Percentiles rank a stretch among this genome's conserved stretches.
These are phyloP conservation scores for Trichosporon asahii DNA, from an alignment of 1,284 basidiomycete species.

Conservation along the genomic window DNA sequence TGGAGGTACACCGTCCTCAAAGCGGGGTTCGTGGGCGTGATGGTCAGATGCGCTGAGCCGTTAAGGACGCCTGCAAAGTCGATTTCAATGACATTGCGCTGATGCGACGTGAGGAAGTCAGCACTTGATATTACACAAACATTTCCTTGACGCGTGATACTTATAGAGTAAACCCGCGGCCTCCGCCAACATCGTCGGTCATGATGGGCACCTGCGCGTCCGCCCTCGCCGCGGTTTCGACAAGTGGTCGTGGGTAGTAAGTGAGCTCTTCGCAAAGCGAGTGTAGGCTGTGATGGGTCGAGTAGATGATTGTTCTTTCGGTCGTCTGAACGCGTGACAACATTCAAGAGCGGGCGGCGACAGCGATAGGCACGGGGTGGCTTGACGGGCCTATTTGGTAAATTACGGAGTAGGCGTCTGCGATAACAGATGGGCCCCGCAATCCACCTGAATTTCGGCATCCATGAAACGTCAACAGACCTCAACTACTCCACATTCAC, in stretches of 20 bases:
- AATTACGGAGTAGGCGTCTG: not conserved
- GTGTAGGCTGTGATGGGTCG: not conserved
- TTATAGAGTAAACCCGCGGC: constrained; percentile 29
- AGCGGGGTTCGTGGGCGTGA: constrained; percentile 42
- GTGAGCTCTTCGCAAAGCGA: constrained; percentile 2
- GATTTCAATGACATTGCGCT: constrained; percentile 48
- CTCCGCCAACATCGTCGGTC: constrained; percentile 24
- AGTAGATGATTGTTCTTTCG: not conserved
- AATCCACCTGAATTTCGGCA: constrained; percentile 1
- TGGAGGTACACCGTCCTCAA: constrained; percentile 48
- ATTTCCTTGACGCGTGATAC: constrained; percentile 10
- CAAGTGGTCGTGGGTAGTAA: not conserved
- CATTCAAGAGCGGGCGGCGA: no score
- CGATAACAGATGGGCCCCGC: constrained; percentile 8
- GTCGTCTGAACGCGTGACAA: constrained; percentile 6
- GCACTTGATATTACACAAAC: not conserved
- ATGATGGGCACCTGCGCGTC: constrained; percentile 21
- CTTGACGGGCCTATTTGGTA: not conserved
- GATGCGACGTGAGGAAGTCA: constrained; percentile 36
- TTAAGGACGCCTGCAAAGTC: constrained; percentile 46
- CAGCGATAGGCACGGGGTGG: not conserved
- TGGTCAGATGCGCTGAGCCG: constrained; percentile 46
- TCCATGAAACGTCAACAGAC: not conserved
- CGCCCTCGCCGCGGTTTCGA: constrained; percentile 2
- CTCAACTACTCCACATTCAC: not conserved